Percentiles rank a stretch among this genome's conserved stretches.
Evolutionary conservation across 768 basidiomycete genomes (phyloP).

Genomic region (Lactifluus volemus): DNA sequence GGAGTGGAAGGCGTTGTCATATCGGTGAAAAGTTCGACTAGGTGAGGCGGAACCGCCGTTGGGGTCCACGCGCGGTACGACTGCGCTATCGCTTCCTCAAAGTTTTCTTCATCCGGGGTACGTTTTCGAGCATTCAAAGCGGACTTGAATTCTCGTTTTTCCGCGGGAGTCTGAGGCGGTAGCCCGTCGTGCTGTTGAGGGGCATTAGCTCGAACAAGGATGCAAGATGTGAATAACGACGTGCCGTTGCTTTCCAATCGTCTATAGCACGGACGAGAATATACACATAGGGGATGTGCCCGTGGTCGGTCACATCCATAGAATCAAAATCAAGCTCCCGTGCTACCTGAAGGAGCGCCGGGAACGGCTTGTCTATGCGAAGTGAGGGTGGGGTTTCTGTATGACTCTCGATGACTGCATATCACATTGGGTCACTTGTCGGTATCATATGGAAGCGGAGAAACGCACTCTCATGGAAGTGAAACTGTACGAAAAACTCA

Average conservation of each 20-base stretch:
- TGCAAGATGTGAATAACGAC: constrained; percentile 21
- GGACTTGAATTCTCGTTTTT: constrained; percentile 75
- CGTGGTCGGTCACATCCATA: constrained; percentile 85
- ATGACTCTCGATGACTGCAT: constrained; percentile 79
- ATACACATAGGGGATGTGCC: constrained; percentile 83
- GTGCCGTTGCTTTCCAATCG: constrained; percentile 71
- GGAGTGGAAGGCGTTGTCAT: background rate
- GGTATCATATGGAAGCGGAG: background rate
- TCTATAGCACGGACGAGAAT: constrained; percentile 79
- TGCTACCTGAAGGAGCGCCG: constrained; percentile 66
- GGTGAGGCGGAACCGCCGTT: constrained; percentile 32
- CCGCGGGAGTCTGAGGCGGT: constrained; percentile 44
- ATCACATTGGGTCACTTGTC: background rate
- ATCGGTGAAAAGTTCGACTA: constrained; percentile 9
- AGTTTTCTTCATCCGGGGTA: constrained; percentile 91
- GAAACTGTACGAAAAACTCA: constrained; percentile 81
- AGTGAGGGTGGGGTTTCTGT: constrained; percentile 67
- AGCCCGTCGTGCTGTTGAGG: constrained; percentile 53
- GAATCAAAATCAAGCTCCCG: constrained; percentile 58
- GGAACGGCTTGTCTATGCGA: constrained; percentile 86
- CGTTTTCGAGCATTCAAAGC: constrained; percentile 50
- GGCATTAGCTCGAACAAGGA: background rate
- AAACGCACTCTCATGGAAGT: constrained; percentile 71
- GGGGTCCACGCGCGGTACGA: constrained; percentile 73
- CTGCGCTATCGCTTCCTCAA: constrained; percentile 88